These are phyloP conservation scores for Coemansia sp. DNA, from an alignment of 192 early-diverging fungal species.

Conservation along the genomic window DNA sequence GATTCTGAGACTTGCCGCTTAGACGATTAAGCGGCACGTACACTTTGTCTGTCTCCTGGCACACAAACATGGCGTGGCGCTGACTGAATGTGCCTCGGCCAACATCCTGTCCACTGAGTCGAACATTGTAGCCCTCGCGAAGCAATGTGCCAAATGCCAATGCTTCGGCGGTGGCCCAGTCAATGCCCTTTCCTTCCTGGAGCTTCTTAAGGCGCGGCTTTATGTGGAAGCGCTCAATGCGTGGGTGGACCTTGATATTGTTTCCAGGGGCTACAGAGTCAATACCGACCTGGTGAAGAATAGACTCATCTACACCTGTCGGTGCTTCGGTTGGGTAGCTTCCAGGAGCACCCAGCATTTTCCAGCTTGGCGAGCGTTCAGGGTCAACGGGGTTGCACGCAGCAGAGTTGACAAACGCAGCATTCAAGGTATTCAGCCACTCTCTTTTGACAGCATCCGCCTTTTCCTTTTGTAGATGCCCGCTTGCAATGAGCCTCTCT, in stretches of 20 bases:
- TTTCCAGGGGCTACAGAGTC: constrained; percentile 66
- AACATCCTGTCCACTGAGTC: constrained; percentile 96
- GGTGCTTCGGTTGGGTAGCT: constrained; percentile 19
- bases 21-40: constrained; percentile 82
- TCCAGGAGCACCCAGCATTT: constrained; percentile 3
- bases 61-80: constrained; percentile 94
- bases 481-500: constrained; percentile 42
- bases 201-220: constrained; percentile 72
- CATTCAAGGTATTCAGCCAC: constrained; percentile 27
- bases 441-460: constrained; percentile 13
- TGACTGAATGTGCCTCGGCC: constrained; percentile 97
- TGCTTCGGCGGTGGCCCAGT: constrained; percentile 96
- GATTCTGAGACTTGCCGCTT: constrained; percentile 12
- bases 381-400: constrained; percentile 30
- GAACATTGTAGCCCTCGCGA: constrained; percentile 78
- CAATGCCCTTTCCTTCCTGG: constrained; percentile 66
- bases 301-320: constrained; percentile 61
- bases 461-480: constrained; percentile 15
- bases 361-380: constrained; percentile 13
- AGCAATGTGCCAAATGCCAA: constrained; percentile 87
- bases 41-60: constrained; percentile 80
- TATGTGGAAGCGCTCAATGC: constrained; percentile 89
- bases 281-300: constrained; percentile 66
- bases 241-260: constrained; percentile 71
- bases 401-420: constrained; percentile 19